Conservation (phyloP, 805 yeast genomes). For the Torulaspora quercuum region DNA sequence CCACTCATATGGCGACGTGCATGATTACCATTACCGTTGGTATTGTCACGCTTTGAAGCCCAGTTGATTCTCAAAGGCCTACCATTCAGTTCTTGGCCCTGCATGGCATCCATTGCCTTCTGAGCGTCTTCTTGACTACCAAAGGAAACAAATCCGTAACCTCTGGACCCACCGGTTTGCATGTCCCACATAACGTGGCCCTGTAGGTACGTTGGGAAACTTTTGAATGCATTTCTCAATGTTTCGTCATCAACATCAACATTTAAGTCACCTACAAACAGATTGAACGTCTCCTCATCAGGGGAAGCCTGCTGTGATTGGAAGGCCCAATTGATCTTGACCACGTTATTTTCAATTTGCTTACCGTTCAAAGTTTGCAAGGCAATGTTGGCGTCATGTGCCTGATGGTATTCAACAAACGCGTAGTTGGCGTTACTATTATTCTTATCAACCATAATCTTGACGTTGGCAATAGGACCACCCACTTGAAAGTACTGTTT, state of each 20-base stretch:
- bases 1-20: conserved; percentile 19
- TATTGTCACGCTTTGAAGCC: conserved; percentile 70
- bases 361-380: conserved; percentile 58
- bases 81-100: conserved; percentile 68
- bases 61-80: conserved; percentile 80
- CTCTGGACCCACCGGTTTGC: conserved; percentile 89
- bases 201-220: conserved; percentile 60
- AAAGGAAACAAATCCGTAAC: conserved; percentile 87
- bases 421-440: conserved; percentile 74
- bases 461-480: conserved; percentile 61
- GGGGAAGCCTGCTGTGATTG: conserved; percentile 68
- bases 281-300: conserved; percentile 57
- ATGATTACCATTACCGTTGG: conserved; percentile 24
- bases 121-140: conserved; percentile 65
- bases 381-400: conserved; percentile 60
- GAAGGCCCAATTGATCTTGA: conserved; percentile 78
- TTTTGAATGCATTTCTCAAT: conserved; percentile 53
- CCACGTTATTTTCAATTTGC: conserved; percentile 49
- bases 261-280: conserved; percentile 84
- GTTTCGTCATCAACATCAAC: conserved; percentile 79
- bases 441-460: conserved; percentile 73
- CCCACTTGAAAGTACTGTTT: conserved; percentile 59
- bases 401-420: conserved; percentile 67
- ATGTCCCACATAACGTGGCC: conserved; percentile 98
- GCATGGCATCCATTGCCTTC: conserved; percentile 65